Evolutionary conservation across 768 basidiomycete genomes (phyloP).

Genomic region (Termitomyces sp.): DNA sequence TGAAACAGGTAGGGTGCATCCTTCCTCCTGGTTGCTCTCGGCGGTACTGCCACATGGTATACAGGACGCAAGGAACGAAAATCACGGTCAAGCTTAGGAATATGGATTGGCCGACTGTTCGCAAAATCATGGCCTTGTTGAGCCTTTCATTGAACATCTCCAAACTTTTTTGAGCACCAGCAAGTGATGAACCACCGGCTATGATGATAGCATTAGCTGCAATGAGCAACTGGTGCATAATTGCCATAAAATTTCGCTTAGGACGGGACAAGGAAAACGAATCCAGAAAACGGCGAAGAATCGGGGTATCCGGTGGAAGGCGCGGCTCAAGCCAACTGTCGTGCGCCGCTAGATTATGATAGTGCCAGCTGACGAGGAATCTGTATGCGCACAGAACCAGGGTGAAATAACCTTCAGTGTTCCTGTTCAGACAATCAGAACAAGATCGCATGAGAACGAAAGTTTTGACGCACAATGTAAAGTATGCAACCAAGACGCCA

Average conservation of each 20-base stretch:
- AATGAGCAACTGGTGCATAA: constrained; percentile 25
- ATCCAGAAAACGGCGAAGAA: constrained; percentile 15
- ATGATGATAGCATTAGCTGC: constrained; percentile 27
- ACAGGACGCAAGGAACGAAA: constrained; percentile 19
- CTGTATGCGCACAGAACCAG: constrained; percentile 28
- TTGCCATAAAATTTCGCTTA: constrained; percentile 21
- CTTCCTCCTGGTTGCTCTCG: constrained; percentile 8
- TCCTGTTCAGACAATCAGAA: constrained; percentile 6
- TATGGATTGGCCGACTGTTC: constrained; percentile 25
- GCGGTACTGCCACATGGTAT: constrained; percentile 20
- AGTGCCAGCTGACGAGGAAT: constrained; percentile 31
- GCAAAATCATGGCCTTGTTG: constrained; percentile 21
- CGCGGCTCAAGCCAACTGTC: constrained; percentile 31
- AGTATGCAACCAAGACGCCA: constrained; percentile 25
- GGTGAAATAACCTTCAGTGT: constrained; percentile 27
- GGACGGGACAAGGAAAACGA: constrained; percentile 20
- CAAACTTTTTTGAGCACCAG: constrained; percentile 17
- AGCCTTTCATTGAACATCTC: constrained; percentile 9
- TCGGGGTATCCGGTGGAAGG: constrained; percentile 10
- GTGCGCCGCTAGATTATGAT: constrained; percentile 23
- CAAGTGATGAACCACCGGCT: constrained; percentile 25
- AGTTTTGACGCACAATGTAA: constrained; percentile 14
- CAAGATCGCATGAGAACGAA: background rate
- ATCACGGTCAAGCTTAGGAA: constrained; percentile 25
- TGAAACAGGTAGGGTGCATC: constrained; percentile 22